Percentiles rank a stretch among this genome's conserved stretches.
Conservation (phyloP, 805 yeast genomes). For the Metschnikowia lunata region DNA sequence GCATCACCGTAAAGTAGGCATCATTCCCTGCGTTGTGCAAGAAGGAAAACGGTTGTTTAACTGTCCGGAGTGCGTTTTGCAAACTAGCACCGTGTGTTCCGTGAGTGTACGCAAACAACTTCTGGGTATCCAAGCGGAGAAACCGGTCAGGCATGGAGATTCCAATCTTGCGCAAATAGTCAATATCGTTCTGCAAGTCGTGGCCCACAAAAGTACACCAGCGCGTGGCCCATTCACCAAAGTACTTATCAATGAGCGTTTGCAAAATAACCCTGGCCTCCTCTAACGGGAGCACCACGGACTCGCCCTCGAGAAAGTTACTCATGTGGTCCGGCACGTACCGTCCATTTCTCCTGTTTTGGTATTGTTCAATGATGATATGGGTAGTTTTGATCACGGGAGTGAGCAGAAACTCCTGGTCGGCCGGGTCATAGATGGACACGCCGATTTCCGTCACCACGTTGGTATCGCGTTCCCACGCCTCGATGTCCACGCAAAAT, state of each 20-base stretch:
- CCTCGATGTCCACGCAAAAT: slow-evolving; percentile 23
- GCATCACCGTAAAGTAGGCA: slow-evolving; percentile 24
- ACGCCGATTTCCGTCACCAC: slow-evolving; percentile 23
- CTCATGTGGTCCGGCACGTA: slow-evolving; percentile 22
- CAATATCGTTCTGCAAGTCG: slow-evolving; percentile 12
- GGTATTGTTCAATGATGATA: slow-evolving; percentile 17
- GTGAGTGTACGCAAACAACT: slow-evolving; percentile 12
- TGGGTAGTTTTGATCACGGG: slow-evolving; percentile 18
- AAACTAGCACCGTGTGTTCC: slow-evolving; percentile 18
- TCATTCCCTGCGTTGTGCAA: slow-evolving; percentile 27
- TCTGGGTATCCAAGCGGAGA: slow-evolving; percentile 18
- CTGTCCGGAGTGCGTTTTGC: slow-evolving; percentile 17
- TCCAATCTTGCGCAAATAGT: slow-evolving; percentile 12
- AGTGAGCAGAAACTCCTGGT: slow-evolving; percentile 10
- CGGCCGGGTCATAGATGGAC: slow-evolving; percentile 20
- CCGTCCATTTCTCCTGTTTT: slow-evolving; percentile 14
- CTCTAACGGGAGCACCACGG: slow-evolving; percentile 11
- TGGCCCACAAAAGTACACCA: slow-evolving; percentile 19
- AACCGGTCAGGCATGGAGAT: slow-evolving; percentile 1
- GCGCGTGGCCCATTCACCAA: slow-evolving; percentile 8
- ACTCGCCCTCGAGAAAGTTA: slow-evolving; percentile 17
- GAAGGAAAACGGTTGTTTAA: slow-evolving; percentile 19
- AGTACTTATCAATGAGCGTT: slow-evolving; percentile 12
- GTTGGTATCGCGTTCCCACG: slow-evolving; percentile 16
- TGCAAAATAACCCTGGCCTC: slow-evolving; percentile 12